Percentiles rank a stretch among this genome's conserved stretches.
Conservation (phyloP, 1,284 basidiomycete species). For the Takashimella koratensis region DNA sequence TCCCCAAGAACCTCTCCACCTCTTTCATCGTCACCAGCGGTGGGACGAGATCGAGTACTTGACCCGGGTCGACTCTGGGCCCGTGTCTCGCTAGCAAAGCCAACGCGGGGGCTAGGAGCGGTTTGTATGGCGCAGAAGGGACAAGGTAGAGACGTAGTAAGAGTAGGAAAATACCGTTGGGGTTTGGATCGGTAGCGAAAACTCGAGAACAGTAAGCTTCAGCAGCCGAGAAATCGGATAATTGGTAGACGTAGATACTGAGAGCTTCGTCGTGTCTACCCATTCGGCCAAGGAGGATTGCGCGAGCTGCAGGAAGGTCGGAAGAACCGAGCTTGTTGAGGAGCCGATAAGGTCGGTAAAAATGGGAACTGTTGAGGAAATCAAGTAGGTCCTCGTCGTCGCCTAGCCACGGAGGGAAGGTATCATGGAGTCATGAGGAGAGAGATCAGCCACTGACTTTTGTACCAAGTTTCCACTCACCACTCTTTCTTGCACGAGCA, state of each 20-base stretch:
- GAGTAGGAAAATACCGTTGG: slow-evolving; percentile 69
- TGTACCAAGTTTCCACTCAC: no score
- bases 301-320: slow-evolving; percentile 68
- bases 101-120: slow-evolving; percentile 70
- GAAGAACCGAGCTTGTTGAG: slow-evolving; percentile 67
- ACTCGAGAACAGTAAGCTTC: slow-evolving; percentile 89
- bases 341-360: slow-evolving; percentile 74
- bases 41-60: slow-evolving; percentile 80
- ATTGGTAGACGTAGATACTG: slow-evolving; percentile 82
- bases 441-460: no score
- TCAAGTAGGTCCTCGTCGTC: slow-evolving; percentile 59
- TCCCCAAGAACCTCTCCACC: slow-evolving; percentile 71
- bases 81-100: slow-evolving; percentile 79
- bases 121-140: slow-evolving; percentile 6
- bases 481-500: neutral
- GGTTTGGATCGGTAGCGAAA: slow-evolving; percentile 59
- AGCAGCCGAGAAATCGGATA: slow-evolving; percentile 76
- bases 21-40: slow-evolving; percentile 77
- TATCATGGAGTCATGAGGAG: no score
- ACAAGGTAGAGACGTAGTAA: slow-evolving; percentile 80
- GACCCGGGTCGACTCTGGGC: slow-evolving; percentile 70
- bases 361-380: slow-evolving; percentile 68
- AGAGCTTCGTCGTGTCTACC: slow-evolving; percentile 90
- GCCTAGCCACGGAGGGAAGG: no score
- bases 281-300: slow-evolving; percentile 81